phyloP scores from a whole-genome alignment of 768 basidiomycete genomes.

The Rhodotorula paludigena region DNA sequence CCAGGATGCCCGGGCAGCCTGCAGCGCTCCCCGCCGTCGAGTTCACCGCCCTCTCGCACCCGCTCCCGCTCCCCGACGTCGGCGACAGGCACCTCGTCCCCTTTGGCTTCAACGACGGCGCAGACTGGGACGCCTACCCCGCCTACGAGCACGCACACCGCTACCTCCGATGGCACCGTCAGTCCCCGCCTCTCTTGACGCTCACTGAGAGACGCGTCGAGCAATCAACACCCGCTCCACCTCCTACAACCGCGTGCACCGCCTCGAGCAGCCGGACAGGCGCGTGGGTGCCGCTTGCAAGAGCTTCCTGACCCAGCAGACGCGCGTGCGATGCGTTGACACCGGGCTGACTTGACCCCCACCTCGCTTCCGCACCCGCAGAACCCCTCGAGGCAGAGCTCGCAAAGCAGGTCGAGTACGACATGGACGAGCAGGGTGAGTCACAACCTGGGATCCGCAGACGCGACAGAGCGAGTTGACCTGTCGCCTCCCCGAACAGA shows the following conservation, averaged over 20 bases:
- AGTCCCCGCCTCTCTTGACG: neutral
- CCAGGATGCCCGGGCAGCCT: neutral
- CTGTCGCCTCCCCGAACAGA: slow-evolving; percentile 53
- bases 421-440: slow-evolving; percentile 97
- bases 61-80: neutral
- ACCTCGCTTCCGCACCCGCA: neutral
- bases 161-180: slow-evolving; percentile 27
- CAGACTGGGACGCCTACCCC: neutral
- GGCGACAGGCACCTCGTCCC: slow-evolving; percentile 3
- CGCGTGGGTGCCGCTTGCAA: too few relatives aligned
- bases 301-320: too few relatives aligned
- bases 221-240: too few relatives aligned
- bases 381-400: slow-evolving; percentile 87
- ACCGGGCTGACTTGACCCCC: neutral
- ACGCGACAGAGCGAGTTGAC: too few relatives aligned
- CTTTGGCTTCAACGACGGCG: slow-evolving; percentile 17
- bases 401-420: slow-evolving; percentile 91
- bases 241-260: too few relatives aligned
- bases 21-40: slow-evolving; percentile 5
- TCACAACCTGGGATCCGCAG: too few relatives aligned
- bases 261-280: too few relatives aligned
- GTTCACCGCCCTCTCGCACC: neutral
- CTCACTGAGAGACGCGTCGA: too few relatives aligned
- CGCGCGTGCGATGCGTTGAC: neutral
- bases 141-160: neutral